Percentiles rank a stretch among this genome's conserved stretches.
Evolutionary conservation across 148 eudicot species (phyloP).

Genomic region (Selenicereus undatus): DNA sequence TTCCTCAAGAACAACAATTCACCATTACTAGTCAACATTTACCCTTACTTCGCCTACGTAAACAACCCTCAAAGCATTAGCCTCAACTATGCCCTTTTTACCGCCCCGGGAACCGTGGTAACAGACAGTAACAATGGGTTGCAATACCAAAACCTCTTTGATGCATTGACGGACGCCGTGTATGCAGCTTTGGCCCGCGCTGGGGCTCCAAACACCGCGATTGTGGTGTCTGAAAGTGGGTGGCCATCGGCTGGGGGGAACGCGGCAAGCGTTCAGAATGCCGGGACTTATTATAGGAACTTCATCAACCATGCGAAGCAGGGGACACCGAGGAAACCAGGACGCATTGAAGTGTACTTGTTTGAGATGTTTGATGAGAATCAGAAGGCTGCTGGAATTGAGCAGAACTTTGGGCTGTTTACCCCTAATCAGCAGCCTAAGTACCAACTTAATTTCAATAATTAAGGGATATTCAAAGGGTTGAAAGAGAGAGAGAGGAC

Average conservation of each 20-base stretch:
- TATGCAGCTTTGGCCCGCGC: slow-evolving; percentile 36
- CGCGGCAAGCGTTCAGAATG: slow-evolving; percentile 28
- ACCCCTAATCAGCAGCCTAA: slow-evolving; percentile 31
- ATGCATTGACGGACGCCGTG: not conserved
- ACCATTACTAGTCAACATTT: slow-evolving; percentile 41
- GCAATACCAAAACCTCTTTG: slow-evolving; percentile 22
- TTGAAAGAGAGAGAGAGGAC: not conserved
- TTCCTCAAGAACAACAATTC: slow-evolving; percentile 28
- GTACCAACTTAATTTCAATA: slow-evolving; percentile 26
- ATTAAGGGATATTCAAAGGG: not conserved
- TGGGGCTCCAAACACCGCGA: slow-evolving; percentile 28
- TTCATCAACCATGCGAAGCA: slow-evolving; percentile 34
- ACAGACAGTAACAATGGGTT: slow-evolving; percentile 24
- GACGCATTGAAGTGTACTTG: slow-evolving; percentile 33
- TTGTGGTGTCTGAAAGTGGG: slow-evolving; percentile 48
- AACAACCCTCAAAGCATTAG: slow-evolving; percentile 5
- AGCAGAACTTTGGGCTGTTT: slow-evolving; percentile 42
- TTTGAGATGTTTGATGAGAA: slow-evolving; percentile 50
- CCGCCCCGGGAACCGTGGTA: slow-evolving; percentile 24
- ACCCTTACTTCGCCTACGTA: slow-evolving; percentile 41
- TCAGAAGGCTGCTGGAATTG: slow-evolving; percentile 23
- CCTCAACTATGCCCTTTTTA: slow-evolving; percentile 44
- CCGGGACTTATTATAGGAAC: slow-evolving; percentile 34
- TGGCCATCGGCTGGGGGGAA: slow-evolving; percentile 29
- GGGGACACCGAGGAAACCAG: slow-evolving; percentile 39